Evolutionary conservation across 2,329 filamentous ascomycete species (phyloP).

Genomic region (Emmonsiellopsis sp.): DNA sequence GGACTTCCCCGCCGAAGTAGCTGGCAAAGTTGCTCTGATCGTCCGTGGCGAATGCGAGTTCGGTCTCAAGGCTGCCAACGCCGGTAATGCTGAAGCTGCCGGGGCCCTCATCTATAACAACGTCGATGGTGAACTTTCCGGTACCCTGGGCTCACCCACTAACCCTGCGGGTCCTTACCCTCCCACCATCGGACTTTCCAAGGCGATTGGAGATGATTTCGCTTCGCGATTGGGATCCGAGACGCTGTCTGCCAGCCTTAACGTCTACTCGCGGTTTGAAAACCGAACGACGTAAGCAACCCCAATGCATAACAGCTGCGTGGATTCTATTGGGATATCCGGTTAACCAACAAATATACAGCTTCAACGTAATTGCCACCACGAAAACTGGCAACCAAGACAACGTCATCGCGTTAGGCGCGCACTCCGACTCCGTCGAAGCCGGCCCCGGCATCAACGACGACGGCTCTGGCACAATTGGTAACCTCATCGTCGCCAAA

Average conservation of each 20-base stretch:
- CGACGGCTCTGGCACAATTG: conserved; percentile 59
- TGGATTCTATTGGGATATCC: background rate
- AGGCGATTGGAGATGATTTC: conserved; percentile 48
- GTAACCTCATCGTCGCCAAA: conserved; percentile 49
- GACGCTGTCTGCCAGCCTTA: conserved; percentile 25
- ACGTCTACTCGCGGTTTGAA: conserved; percentile 37
- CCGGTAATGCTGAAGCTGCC: conserved; percentile 59
- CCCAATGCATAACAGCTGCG: background rate
- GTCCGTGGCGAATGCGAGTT: conserved; percentile 62
- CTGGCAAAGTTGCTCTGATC: conserved; percentile 61
- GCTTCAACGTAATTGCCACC: conserved; percentile 51
- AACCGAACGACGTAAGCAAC: conserved; percentile 34
- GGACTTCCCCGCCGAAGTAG: conserved; percentile 53
- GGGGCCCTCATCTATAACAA: conserved; percentile 70
- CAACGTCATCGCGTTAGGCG: conserved; percentile 50
- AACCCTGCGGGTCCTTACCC: conserved; percentile 47
- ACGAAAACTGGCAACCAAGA: conserved; percentile 49
- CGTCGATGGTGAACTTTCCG: conserved; percentile 51
- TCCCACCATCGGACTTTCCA: conserved; percentile 58
- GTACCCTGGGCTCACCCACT: conserved; percentile 55
- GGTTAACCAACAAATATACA: conserved; percentile 16
- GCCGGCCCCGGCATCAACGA: conserved; percentile 65
- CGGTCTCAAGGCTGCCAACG: conserved; percentile 58
- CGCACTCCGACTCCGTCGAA: conserved; percentile 52
- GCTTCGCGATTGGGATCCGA: conserved; percentile 43